Conservation (phyloP, 257 asterid species). For the Solanum appendiculatum region DNA sequence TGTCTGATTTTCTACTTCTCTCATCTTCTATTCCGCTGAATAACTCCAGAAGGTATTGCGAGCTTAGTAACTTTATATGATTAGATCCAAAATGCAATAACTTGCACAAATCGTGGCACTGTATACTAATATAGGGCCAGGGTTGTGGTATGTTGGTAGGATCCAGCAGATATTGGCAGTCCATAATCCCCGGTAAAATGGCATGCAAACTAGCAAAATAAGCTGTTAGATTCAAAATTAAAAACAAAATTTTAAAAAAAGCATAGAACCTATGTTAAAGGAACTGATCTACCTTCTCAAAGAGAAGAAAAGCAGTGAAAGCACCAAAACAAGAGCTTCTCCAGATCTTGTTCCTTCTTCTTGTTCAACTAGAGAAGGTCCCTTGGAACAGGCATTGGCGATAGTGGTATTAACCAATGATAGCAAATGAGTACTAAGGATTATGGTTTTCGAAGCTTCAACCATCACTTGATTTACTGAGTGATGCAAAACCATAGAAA, state of each 20-base stretch:
- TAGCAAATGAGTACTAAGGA: constrained; percentile 49
- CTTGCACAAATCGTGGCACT: constrained; percentile 71
- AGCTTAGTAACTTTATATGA: constrained; percentile 51
- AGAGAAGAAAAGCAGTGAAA: constrained; percentile 58
- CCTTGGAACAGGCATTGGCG: constrained; percentile 58
- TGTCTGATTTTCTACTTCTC: constrained; percentile 16
- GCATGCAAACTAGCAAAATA: constrained; percentile 40
- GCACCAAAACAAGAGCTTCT: constrained; percentile 50
- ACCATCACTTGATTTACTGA: constrained; percentile 48
- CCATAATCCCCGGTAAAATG: constrained; percentile 49
- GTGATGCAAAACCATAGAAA: constrained; percentile 69
- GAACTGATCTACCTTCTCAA: constrained; percentile 48
- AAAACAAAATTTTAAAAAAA: background rate
- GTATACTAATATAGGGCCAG: constrained; percentile 40
- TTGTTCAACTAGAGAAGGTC: constrained; percentile 63
- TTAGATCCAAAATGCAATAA: constrained; percentile 80
- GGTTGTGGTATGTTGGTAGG: constrained; percentile 26
- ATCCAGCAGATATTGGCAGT: constrained; percentile 33
- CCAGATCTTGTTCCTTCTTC: constrained; percentile 59
- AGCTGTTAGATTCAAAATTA: constrained; percentile 7
- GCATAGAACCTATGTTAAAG: background rate
- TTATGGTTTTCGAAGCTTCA: constrained; percentile 68
- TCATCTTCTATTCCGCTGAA: constrained; percentile 39
- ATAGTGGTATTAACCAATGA: constrained; percentile 33
- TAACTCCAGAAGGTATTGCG: constrained; percentile 63